A percentile compares a stretch with the other conserved stretches of the same genome.
Conservation (phyloP, 2,329 filamentous ascomycete species). For the Penicillium sp. region DNA sequence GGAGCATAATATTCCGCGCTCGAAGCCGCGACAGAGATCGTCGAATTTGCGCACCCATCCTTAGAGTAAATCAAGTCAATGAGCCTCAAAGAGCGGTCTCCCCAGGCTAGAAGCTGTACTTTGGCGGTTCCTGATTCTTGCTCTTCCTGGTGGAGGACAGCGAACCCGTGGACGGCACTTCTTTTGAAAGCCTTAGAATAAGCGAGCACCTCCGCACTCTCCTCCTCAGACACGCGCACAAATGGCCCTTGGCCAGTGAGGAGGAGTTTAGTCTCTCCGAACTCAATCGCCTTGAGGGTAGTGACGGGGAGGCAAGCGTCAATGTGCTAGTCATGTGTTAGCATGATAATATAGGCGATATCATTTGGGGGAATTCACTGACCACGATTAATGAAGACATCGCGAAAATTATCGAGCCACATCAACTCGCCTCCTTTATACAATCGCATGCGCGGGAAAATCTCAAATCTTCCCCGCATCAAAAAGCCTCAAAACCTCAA, state of each 20-base stretch:
- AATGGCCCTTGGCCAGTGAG: slow-evolving; percentile 47
- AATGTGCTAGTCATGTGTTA: slow-evolving; percentile 41
- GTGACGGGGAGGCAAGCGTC: slow-evolving; percentile 51
- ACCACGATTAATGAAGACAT: slow-evolving; percentile 40
- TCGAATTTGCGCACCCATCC: slow-evolving; percentile 22
- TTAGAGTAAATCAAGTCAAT: slow-evolving; percentile 37
- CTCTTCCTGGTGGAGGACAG: slow-evolving; percentile 30
- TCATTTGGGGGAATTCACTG: slow-evolving; percentile 21
- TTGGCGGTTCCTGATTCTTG: slow-evolving; percentile 18
- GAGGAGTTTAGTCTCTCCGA: slow-evolving; percentile 35
- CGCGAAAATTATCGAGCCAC: slow-evolving; percentile 22
- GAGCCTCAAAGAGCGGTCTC: slow-evolving; percentile 61
- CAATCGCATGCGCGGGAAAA: slow-evolving; percentile 12
- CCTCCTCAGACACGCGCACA: slow-evolving; percentile 39
- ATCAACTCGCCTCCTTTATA: slow-evolving; percentile 18
- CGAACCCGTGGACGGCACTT: slow-evolving; percentile 47
- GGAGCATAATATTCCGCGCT: slow-evolving; percentile 56
- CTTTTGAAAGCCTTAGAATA: slow-evolving; percentile 41
- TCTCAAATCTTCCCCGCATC: slow-evolving; percentile 16
- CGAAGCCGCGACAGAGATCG: slow-evolving; percentile 31
- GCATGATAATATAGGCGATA: slow-evolving; percentile 12
- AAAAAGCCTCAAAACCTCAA: slow-evolving; percentile 12
- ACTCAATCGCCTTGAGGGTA: slow-evolving; percentile 40
- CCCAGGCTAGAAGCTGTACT: slow-evolving; percentile 66
- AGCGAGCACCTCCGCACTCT: slow-evolving; percentile 33